Conservation (phyloP, 768 basidiomycete species). For the Leccinum disarticulatum region DNA sequence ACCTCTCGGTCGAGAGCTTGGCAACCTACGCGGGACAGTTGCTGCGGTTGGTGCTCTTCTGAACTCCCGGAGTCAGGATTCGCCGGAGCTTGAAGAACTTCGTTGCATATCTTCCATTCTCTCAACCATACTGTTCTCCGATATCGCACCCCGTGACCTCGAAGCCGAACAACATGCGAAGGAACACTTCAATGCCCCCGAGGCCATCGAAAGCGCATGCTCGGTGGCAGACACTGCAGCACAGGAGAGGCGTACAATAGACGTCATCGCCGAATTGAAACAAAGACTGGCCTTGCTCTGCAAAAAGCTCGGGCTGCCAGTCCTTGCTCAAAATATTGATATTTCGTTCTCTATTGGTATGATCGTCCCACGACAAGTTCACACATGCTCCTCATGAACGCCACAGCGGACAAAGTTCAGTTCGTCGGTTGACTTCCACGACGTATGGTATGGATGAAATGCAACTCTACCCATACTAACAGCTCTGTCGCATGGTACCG, state of each 20-base stretch:
- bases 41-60: constrained; percentile 64
- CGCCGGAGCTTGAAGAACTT: constrained; percentile 39
- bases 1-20: constrained; percentile 75
- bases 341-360: neutral
- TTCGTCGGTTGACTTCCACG: neutral
- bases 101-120: constrained; percentile 58
- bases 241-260: constrained; percentile 34
- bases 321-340: constrained; percentile 8
- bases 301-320: constrained; percentile 32
- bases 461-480: neutral
- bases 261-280: constrained; percentile 43
- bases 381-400: neutral
- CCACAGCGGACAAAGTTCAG: neutral
- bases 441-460: neutral
- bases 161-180: constrained; percentile 78
- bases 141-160: constrained; percentile 71
- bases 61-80: constrained; percentile 26
- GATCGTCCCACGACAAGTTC: neutral
- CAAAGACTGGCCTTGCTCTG: constrained; percentile 35
- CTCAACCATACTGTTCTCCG: constrained; percentile 59
- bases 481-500: constrained; percentile 3
- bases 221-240: constrained; percentile 19
- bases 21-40: constrained; percentile 69
- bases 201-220: constrained; percentile 40
- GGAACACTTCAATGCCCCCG: constrained; percentile 50